Evolutionary conservation across 2,329 filamentous ascomycete genomes (phyloP), one percentile per base, ranked within the genome.

Genomic region (Emmonsia crescens): DNA sequence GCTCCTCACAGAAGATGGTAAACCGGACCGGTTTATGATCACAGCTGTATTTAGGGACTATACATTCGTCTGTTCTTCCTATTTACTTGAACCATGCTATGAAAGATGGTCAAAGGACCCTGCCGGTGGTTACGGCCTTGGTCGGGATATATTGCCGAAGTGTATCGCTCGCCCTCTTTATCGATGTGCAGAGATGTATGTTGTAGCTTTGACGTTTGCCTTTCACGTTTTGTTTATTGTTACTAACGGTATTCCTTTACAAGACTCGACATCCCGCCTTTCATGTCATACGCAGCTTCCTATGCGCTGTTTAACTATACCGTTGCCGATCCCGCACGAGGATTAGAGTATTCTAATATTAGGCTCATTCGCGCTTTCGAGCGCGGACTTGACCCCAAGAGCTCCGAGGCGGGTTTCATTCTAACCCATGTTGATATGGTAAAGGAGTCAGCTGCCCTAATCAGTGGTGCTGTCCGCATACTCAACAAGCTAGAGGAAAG

Each of bases 361-460:
- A 88, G 91, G 12, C 84, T 96, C 38, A 87, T 96, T 71, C 89
- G 93, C 42, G 93, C 91, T 29, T 97, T 96, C 69, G 92, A 96
- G 76, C 84, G 88, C 68, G 93, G 93, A 16, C 85, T 96, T 9
- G 89, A 96, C 73, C 89, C 89, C 0, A 82, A 82, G 38, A 95
- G 90, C 2, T 96, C 91, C 8, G 93, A 96, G 75, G 93, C 93
- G 0, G 93, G 93, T 57, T 96, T 97, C 73, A 91, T 96, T n/a
- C 83, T 96, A 14, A 92, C 94, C 4, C 93, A 96, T 74, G 86
- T 97, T 59, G 91, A 95, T 75, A 97, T 96, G 92, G 93, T 96
- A 57, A 87, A 86, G 72, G 85, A 96, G 75, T 92, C 91, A 0
- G 88, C 88, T 0, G 83, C 85, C 0, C 80, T 97, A 1, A 85